Evolutionary conservation across 1,284 basidiomycete genomes (phyloP).

Genomic region (Pyrrhoderma noxium): DNA sequence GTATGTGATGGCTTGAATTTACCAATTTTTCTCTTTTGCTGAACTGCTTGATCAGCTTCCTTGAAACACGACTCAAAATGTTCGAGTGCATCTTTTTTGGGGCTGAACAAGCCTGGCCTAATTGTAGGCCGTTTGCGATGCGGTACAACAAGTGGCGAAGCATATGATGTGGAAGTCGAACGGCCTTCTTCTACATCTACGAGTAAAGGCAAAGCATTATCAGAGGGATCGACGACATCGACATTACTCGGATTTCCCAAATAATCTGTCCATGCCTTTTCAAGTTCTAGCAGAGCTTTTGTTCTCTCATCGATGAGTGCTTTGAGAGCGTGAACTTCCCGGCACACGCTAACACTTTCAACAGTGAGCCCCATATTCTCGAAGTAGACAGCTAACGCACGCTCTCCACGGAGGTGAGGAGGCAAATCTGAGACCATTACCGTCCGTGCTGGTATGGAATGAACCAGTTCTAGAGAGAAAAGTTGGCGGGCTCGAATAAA

Average conservation of each 20-base stretch:
- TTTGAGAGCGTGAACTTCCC: slow-evolving; percentile 75
- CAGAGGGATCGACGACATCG: slow-evolving; percentile 61
- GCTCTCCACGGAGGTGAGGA: slow-evolving; percentile 74
- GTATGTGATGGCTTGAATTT: slow-evolving; percentile 75
- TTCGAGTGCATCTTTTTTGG: slow-evolving; percentile 80
- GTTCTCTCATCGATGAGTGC: slow-evolving; percentile 72
- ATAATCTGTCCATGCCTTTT: slow-evolving; percentile 82
- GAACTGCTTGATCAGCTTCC: slow-evolving; percentile 75
- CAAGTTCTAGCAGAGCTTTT: slow-evolving; percentile 68
- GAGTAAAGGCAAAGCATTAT: slow-evolving; percentile 38
- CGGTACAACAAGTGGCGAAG: slow-evolving; percentile 59
- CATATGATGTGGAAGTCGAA: slow-evolving; percentile 35
- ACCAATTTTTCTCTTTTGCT: slow-evolving; percentile 52
- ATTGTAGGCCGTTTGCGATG: slow-evolving; percentile 65
- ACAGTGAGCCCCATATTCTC: slow-evolving; percentile 77
- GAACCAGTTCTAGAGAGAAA: slow-evolving; percentile 89
- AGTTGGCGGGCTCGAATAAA: slow-evolving; percentile 92
- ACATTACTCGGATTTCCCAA: slow-evolving; percentile 87
- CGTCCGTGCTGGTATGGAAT: slow-evolving; percentile 89
- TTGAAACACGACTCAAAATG: slow-evolving; percentile 74
- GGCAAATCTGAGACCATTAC: slow-evolving; percentile 86
- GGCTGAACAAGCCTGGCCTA: slow-evolving; percentile 57
- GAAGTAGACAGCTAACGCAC: slow-evolving; percentile 87
- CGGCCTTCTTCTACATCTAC: slow-evolving; percentile 41
- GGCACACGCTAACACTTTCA: slow-evolving; percentile 84